Evolutionary conservation across 768 basidiomycete species (phyloP).

Genomic region (Boletus rufocinnamomeus): DNA sequence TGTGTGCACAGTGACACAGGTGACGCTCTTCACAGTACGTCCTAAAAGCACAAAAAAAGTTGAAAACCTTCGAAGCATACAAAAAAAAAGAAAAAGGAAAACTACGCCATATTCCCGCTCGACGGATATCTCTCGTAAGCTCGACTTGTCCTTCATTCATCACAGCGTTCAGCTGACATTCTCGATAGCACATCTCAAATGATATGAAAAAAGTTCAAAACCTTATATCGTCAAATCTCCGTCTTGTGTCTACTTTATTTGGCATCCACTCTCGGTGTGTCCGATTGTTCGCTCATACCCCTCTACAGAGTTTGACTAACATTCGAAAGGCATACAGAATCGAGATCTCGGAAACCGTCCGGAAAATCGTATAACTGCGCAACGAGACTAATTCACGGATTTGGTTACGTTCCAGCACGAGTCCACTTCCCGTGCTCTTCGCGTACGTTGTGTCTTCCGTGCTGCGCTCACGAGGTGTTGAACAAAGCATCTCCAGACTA

Average conservation of each 20-base stretch:
- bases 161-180: neutral
- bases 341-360: neutral
- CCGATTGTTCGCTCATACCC: neutral
- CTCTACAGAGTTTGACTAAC: neutral
- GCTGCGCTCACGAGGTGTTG: neutral
- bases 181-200: neutral
- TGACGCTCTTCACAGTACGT: neutral
- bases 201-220: neutral
- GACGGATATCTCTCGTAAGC: neutral
- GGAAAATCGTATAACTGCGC: neutral
- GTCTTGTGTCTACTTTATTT: neutral
- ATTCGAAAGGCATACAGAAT: neutral
- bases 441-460: neutral
- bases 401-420: neutral
- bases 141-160: neutral
- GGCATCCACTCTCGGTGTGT: neutral
- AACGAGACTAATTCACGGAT: neutral
- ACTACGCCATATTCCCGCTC: neutral
- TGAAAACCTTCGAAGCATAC: constrained; percentile 4
- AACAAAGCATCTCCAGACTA: neutral
- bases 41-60: constrained; percentile 7
- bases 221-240: neutral
- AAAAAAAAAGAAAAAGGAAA: neutral
- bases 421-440: neutral
- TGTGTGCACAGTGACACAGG: neutral